phyloP scores from a whole-genome alignment of 352 stramenopile species.

The Phytophthora pinifolia region DNA sequence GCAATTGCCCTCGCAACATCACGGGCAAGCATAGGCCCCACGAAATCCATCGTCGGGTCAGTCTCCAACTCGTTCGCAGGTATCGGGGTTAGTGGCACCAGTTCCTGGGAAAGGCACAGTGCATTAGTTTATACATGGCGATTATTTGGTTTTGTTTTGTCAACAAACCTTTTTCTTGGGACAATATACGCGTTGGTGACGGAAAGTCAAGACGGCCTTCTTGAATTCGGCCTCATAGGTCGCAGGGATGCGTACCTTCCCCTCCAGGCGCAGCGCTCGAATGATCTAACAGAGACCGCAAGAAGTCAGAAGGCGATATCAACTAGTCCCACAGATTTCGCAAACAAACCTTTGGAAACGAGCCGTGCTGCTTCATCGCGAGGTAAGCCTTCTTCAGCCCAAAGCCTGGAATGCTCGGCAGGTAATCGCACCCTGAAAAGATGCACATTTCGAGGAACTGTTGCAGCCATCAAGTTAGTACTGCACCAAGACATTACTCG shows the following conservation, averaged over 20 bases:
- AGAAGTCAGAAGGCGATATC: neutral
- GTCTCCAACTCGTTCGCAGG: constrained; percentile 27
- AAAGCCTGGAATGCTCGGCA: constrained; percentile 77
- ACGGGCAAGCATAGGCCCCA: constrained; percentile 54
- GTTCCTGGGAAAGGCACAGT: constrained; percentile 34
- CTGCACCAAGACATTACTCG: neutral
- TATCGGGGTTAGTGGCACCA: constrained; percentile 70
- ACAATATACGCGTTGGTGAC: constrained; percentile 72
- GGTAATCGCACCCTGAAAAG: constrained; percentile 90
- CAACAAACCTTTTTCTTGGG: constrained; percentile 45
- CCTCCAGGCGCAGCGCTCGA: constrained; percentile 58
- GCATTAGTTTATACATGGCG: too few species aligned
- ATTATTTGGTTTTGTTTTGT: too few species aligned
- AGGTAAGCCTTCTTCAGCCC: constrained; percentile 82
- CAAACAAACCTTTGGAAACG: constrained; percentile 50
- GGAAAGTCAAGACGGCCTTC: constrained; percentile 64
- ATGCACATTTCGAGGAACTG: constrained; percentile 92
- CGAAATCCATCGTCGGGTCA: constrained; percentile 53
- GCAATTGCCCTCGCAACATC: constrained; percentile 56
- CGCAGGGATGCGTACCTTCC: constrained; percentile 50
- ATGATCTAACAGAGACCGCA: constrained; percentile 44
- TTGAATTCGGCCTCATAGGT: constrained; percentile 70
- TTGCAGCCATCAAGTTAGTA: constrained; percentile 1
- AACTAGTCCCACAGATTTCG: constrained; percentile 1
- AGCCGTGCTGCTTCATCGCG: constrained; percentile 74